Evolutionary conservation across 768 basidiomycete species (phyloP).

Genomic region (Boletus sp.): DNA sequence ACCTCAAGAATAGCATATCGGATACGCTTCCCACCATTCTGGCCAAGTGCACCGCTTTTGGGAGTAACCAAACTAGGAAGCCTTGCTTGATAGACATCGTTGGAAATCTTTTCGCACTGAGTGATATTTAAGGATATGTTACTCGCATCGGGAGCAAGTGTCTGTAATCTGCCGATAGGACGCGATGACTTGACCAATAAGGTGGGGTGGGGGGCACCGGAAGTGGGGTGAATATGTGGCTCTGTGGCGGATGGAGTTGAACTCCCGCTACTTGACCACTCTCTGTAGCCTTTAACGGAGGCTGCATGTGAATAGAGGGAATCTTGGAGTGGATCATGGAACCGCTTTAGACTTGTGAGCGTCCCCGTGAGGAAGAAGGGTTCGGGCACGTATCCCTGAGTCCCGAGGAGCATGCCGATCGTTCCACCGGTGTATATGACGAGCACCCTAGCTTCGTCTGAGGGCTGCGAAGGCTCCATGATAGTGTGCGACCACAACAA

Average conservation of each 20-base stretch:
- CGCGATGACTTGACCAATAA: slow-evolving; percentile 67
- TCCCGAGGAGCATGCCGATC: slow-evolving; percentile 81
- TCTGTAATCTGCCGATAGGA: slow-evolving; percentile 52
- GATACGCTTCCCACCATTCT: slow-evolving; percentile 64
- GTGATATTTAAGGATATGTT: slow-evolving; percentile 33
- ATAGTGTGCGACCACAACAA: background rate
- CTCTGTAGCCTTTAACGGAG: slow-evolving; percentile 75
- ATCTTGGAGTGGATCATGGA: slow-evolving; percentile 88
- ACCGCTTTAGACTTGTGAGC: slow-evolving; percentile 77
- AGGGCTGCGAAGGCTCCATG: slow-evolving; percentile 51
- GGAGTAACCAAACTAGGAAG: slow-evolving; percentile 81
- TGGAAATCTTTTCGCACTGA: slow-evolving; percentile 47
- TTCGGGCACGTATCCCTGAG: slow-evolving; percentile 80
- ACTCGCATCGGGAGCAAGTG: slow-evolving; percentile 33
- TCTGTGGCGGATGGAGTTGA: slow-evolving; percentile 42
- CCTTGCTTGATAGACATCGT: slow-evolving; percentile 68
- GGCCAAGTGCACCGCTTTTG: slow-evolving; percentile 59
- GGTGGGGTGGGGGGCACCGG: slow-evolving; percentile 34
- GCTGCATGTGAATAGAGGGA: slow-evolving; percentile 81
- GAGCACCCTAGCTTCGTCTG: slow-evolving; percentile 78
- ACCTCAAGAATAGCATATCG: slow-evolving; percentile 87
- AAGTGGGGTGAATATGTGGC: background rate
- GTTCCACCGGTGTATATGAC: slow-evolving; percentile 90
- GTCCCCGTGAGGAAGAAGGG: slow-evolving; percentile 87
- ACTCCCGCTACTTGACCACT: slow-evolving; percentile 69